Evolutionary conservation across 2,329 filamentous ascomycete genomes (phyloP).

Genomic region (Ceratocystiopsis sp.): DNA sequence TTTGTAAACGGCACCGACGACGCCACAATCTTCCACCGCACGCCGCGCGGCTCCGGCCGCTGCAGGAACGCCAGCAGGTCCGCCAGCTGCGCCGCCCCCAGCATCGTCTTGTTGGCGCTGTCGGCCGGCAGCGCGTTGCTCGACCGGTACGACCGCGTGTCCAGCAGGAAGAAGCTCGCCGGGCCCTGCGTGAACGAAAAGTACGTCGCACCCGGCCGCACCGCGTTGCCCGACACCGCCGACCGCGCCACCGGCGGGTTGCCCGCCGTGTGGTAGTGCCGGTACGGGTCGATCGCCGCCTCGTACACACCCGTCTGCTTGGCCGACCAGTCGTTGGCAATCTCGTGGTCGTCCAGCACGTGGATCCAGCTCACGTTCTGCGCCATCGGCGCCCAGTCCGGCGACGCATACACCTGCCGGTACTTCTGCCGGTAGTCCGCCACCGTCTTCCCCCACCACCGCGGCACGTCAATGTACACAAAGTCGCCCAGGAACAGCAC

Average conservation of each 20-base stretch:
- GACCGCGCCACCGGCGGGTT: constrained; percentile 59
- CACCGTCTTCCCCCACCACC: constrained; percentile 51
- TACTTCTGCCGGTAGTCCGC: constrained; percentile 84
- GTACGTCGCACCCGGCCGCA: constrained; percentile 43
- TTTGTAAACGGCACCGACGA: constrained; percentile 91
- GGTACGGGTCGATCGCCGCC: constrained; percentile 68
- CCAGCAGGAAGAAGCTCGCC: constrained; percentile 85
- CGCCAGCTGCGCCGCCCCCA: constrained; percentile 60
- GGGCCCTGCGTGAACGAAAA: constrained; percentile 83
- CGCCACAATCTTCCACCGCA: constrained; percentile 87
- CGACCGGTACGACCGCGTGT: constrained; percentile 77
- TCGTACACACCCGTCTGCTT: constrained; percentile 68
- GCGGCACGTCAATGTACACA: constrained; percentile 80
- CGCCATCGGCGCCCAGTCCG: constrained; percentile 66
- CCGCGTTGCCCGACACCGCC: constrained; percentile 24
- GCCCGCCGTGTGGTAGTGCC: constrained; percentile 65
- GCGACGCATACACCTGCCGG: constrained; percentile 85
- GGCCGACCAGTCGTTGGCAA: constrained; percentile 79
- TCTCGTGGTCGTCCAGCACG: constrained; percentile 92
- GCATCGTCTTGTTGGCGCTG: constrained; percentile 62
- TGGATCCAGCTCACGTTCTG: constrained; percentile 92
- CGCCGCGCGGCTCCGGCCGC: constrained; percentile 53
- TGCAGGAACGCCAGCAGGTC: constrained; percentile 66
- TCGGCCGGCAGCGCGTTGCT: constrained; percentile 42
- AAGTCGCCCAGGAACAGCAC: constrained; percentile 78